Base-by-base conservation (phyloP, 176 grass and related monocot species). In the Canna indica region DNA sequence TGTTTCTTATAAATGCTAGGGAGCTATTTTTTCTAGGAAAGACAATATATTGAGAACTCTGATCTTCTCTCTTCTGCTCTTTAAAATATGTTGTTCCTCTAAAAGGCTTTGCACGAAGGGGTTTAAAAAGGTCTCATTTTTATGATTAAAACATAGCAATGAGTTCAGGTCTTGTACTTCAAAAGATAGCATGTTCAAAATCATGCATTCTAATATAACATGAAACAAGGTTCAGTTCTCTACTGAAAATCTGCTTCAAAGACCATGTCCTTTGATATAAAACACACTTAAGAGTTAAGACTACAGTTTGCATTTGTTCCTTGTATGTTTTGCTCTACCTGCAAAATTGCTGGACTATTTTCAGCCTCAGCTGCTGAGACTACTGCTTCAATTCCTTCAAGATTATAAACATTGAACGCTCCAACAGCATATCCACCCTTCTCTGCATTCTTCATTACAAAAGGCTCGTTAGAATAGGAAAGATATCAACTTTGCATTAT, bases 381-480 rank as follows among this genome's bases (percentile, higher is more conserved):
- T 32, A 96, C 88, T 56, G 93, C 93, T 80, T 91, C 81, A 83
- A 91, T 67, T 61, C 93, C 93, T 78, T 96, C 93, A 65, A 96
- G 84, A 48, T 96, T 96, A 79, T 96, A 96, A 18, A 96, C 79
- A 83, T 96, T 96, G 81, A 96, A 96, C 76, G 93, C 93, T 75
- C 93, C 93, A 77, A 96, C 76, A 58, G 93, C 93, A 79, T 96
- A 96, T 68, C 86, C 81, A 68, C 83, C 84, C 12, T 90, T 87
- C 64, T 96, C 93, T 1, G 88, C 93, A 47, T 91, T 79, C 93
- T 91, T 88, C 35, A 73, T 44, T 72, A 77, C 32, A 83, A 78
- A 64, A 81, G 47, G 71, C 65, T 24, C 72, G 24, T 77, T 36
- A 78, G 46, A 39, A 79, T 69, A 64, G 18, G 28, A 58, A 79